A percentile compares a stretch with the other conserved stretches of the same genome.
phyloP scores from a whole-genome alignment of 306 rosid species.

The Canavalia ensiformis region DNA sequence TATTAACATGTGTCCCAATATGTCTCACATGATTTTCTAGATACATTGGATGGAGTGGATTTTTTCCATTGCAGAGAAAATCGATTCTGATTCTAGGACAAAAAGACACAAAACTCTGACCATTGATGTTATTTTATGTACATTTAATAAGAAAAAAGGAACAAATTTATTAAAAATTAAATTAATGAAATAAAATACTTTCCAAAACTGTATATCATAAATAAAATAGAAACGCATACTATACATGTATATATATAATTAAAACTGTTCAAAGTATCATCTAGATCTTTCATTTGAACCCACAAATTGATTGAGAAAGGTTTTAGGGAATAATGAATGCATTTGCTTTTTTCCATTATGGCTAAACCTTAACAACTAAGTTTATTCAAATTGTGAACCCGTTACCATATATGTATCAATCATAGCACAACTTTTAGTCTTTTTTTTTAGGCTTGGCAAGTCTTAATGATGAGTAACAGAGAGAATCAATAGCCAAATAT shows the following conservation, averaged over 20 bases:
- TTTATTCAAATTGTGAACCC: slow-evolving; percentile 16
- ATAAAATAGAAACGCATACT: not conserved
- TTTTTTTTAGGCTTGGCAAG: not conserved
- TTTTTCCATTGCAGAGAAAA: too few relatives aligned
- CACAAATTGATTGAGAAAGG: slow-evolving; percentile 15
- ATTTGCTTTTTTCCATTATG: not conserved
- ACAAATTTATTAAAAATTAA: not conserved
- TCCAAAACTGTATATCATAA: not conserved
- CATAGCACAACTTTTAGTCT: not conserved
- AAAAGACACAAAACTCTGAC: too few relatives aligned
- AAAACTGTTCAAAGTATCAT: not conserved
- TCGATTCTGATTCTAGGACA: too few relatives aligned
- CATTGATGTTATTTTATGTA: not conserved
- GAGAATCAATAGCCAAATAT: not conserved
- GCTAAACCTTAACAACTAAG: slow-evolving; percentile 39
- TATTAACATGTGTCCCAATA: not conserved
- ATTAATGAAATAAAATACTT: not conserved
- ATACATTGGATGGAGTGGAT: too few relatives aligned
- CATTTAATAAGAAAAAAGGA: not conserved
- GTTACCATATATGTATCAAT: not conserved
- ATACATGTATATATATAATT: not conserved
- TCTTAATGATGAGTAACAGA: not conserved
- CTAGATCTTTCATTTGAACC: not conserved
- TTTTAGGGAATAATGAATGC: not conserved
- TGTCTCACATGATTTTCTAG: too few relatives aligned